Conservation (phyloP, 441 rosid species). For the Gossypium trilobum region DNA sequence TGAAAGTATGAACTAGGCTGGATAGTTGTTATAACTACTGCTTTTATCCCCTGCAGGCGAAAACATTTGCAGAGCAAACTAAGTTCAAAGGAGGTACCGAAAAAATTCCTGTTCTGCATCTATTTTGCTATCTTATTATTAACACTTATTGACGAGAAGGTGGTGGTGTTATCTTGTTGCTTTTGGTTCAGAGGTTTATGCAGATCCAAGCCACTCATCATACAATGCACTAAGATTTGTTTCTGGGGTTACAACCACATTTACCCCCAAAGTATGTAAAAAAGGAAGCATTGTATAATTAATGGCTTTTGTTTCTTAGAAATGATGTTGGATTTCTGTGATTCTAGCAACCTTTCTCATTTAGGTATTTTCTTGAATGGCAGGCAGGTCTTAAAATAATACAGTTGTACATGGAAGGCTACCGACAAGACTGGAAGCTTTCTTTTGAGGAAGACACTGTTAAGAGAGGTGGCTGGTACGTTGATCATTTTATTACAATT, state of each 20-base stretch:
- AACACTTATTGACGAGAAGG: background rate
- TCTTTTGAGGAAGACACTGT: constrained; percentile 71
- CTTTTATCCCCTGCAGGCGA: constrained; percentile 52
- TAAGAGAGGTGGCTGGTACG: constrained; percentile 84
- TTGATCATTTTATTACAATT: constrained; percentile 12
- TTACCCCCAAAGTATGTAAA: constrained; percentile 66
- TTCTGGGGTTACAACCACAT: constrained; percentile 63
- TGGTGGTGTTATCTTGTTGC: constrained; percentile 7
- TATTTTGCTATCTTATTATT: constrained; percentile 12
- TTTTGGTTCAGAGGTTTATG: constrained; percentile 71
- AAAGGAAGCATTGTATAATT: background rate
- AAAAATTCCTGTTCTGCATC: background rate
- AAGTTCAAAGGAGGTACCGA: constrained; percentile 74
- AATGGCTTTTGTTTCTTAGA: constrained; percentile 1
- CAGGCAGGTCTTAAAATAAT: constrained; percentile 89
- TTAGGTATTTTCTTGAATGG: background rate
- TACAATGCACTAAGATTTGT: constrained; percentile 71
- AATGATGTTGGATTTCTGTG: background rate
- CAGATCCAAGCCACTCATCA: constrained; percentile 75
- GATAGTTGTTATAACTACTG: constrained; percentile 14
- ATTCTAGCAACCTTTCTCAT: constrained; percentile 5
- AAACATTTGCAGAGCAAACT: constrained; percentile 63
- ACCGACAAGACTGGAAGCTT: constrained; percentile 93
- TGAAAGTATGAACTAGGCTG: background rate
- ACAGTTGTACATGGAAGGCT: constrained; percentile 85